phyloP scores from a whole-genome alignment of 106 monocot species.

The Agapanthus africanus region DNA sequence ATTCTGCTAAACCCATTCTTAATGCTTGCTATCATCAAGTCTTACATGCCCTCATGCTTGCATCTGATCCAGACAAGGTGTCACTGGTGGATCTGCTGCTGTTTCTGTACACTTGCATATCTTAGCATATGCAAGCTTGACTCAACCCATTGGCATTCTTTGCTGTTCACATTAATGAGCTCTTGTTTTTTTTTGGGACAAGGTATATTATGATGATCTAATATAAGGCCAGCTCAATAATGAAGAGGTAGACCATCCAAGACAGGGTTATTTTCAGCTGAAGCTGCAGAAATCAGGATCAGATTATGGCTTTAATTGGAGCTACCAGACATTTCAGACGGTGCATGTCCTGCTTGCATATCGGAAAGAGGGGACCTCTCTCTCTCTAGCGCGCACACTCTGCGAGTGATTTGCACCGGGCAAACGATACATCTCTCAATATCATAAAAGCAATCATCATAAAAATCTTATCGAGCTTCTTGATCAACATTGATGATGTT shows the following conservation, averaged over 20 bases:
- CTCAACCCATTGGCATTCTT: background rate
- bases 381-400: too few species aligned
- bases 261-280: background rate
- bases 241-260: background rate
- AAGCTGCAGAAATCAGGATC: background rate
- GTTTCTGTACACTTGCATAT: background rate
- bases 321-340: background rate
- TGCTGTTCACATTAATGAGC: background rate
- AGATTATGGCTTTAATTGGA: background rate
- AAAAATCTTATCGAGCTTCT: too few species aligned
- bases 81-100: background rate
- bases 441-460: too few species aligned
- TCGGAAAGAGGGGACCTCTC: background rate
- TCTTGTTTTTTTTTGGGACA: background rate
- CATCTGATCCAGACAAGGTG: background rate
- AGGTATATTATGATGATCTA: background rate
- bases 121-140: conserved; percentile 1
- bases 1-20: background rate
- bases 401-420: too few species aligned
- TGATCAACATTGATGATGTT: too few species aligned
- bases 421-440: too few species aligned
- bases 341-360: background rate
- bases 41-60: background rate
- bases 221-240: background rate
- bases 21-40: too few species aligned